phyloP scores from a whole-genome alignment of 768 basidiomycete genomes.

The Kwoniella heveanensis region DNA sequence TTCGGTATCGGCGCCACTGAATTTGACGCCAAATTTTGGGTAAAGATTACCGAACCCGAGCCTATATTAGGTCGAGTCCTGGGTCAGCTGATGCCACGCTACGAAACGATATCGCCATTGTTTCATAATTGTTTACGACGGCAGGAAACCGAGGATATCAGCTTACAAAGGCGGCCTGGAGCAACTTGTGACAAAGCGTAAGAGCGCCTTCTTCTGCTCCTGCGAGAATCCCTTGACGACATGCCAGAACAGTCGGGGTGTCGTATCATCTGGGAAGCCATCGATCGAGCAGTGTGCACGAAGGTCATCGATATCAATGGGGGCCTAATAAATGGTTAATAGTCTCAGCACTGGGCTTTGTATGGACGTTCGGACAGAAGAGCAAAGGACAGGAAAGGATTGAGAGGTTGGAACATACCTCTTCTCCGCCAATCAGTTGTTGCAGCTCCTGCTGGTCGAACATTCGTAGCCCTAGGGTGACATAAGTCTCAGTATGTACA shows the following conservation, averaged over 20 bases:
- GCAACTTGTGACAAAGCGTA: slow-evolving; percentile 92
- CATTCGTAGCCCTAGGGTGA: slow-evolving; percentile 64
- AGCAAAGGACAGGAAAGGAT: not conserved
- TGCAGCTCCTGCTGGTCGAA: slow-evolving; percentile 97
- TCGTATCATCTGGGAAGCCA: slow-evolving; percentile 76
- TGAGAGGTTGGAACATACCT: slow-evolving; percentile 56
- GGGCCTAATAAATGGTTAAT: no score
- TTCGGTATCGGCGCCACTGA: slow-evolving; percentile 67
- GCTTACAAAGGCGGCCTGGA: slow-evolving; percentile 81
- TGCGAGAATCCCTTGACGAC: slow-evolving; percentile 79
- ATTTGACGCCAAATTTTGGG: slow-evolving; percentile 86
- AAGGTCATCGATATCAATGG: slow-evolving; percentile 81
- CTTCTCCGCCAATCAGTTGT: slow-evolving; percentile 84
- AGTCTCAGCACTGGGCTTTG: no score
- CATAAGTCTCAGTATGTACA: slow-evolving; percentile 3
- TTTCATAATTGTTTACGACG: slow-evolving; percentile 61
- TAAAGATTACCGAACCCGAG: slow-evolving; percentile 61
- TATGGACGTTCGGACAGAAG: no score
- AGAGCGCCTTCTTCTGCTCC: slow-evolving; percentile 72
- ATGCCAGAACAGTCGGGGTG: slow-evolving; percentile 81
- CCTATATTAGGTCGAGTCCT: slow-evolving; percentile 22
- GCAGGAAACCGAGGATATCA: no score
- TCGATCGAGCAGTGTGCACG: slow-evolving; percentile 70
- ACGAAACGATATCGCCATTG: no score
- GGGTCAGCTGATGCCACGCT: no score